Conservation (phyloP, 1,284 basidiomycete species). For the Schizophyllum amplum region DNA sequence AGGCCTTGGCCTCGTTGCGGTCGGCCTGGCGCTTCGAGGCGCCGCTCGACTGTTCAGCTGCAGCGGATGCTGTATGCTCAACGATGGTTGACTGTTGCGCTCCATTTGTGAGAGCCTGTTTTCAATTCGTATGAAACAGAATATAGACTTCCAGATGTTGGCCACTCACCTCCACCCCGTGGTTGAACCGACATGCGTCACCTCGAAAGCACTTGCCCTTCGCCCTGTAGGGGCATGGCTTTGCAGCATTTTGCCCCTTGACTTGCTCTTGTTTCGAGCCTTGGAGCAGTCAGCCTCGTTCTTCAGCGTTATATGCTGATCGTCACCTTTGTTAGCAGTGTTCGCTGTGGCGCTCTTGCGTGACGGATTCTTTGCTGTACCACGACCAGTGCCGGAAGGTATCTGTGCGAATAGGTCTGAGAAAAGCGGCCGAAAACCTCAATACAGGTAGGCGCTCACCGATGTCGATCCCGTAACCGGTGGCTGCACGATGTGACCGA, state of each 20-base stretch:
- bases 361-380: too few relatives aligned
- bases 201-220: slow-evolving; percentile 1
- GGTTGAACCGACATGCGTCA: neutral
- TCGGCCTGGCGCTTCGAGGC: neutral
- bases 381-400: too few relatives aligned
- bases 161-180: neutral
- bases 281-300: too few relatives aligned
- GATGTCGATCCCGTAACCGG: too few relatives aligned
- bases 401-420: too few relatives aligned
- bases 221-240: neutral
- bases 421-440: too few relatives aligned
- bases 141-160: neutral
- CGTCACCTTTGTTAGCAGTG: too few relatives aligned
- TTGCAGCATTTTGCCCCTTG: neutral
- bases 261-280: too few relatives aligned
- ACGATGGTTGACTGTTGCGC: neutral
- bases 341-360: too few relatives aligned
- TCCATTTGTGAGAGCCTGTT: neutral
- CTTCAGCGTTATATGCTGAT: too few relatives aligned
- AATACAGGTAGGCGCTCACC: too few relatives aligned
- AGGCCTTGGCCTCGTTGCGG: neutral
- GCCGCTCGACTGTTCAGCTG: neutral
- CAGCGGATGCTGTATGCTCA: neutral
- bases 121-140: neutral
- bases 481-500: too few relatives aligned